Percentiles rank a stretch among this genome's conserved stretches.
These are phyloP conservation scores for Quercus tomentella DNA, from an alignment of 331 rosid genomes.

Conservation along the genomic window DNA sequence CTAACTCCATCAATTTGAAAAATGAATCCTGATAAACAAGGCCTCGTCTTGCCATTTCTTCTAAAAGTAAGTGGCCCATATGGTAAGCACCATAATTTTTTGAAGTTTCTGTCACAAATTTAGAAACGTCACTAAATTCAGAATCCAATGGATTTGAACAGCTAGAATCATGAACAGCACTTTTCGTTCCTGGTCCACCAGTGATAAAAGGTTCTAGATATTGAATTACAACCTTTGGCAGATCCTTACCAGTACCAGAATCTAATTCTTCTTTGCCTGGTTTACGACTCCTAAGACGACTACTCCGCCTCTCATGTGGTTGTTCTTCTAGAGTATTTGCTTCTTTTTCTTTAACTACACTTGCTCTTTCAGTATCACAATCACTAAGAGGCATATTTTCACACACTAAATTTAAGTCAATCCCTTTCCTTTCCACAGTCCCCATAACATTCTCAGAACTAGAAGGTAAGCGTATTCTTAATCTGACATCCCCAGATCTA, in stretches of 20 bases:
- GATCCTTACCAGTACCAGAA: slow-evolving; percentile 65
- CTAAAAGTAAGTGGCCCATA: slow-evolving; percentile 77
- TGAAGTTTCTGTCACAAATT: slow-evolving; percentile 59
- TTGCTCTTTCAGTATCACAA: slow-evolving; percentile 39
- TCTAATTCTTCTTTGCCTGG: slow-evolving; percentile 90
- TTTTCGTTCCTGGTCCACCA: slow-evolving; percentile 40
- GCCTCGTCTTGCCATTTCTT: slow-evolving; percentile 59
- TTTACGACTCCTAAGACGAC: slow-evolving; percentile 92
- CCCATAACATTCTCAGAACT: slow-evolving; percentile 45
- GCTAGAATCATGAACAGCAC: slow-evolving; percentile 27
- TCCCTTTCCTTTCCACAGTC: slow-evolving; percentile 47
- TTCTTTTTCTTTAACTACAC: slow-evolving; percentile 63
- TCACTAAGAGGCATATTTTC: slow-evolving; percentile 43
- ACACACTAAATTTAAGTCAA: slow-evolving; percentile 15
- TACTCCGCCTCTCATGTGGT: slow-evolving; percentile 91
- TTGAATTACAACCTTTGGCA: slow-evolving; percentile 64
- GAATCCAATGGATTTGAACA: slow-evolving; percentile 47
- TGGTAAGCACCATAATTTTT: slow-evolving; percentile 84
- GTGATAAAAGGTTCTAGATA: slow-evolving; percentile 76
- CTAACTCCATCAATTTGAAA: slow-evolving; percentile 82
- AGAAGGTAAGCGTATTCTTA: slow-evolving; percentile 49
- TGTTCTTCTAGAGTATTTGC: slow-evolving; percentile 61
- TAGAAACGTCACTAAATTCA: slow-evolving; percentile 55
- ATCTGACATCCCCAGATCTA: slow-evolving; percentile 69
- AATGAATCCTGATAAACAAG: slow-evolving; percentile 55